A percentile compares a stretch with the other conserved stretches of the same genome.
phyloP scores from a whole-genome alignment of 768 basidiomycete genomes.

The Xerocomellus intermedius region DNA sequence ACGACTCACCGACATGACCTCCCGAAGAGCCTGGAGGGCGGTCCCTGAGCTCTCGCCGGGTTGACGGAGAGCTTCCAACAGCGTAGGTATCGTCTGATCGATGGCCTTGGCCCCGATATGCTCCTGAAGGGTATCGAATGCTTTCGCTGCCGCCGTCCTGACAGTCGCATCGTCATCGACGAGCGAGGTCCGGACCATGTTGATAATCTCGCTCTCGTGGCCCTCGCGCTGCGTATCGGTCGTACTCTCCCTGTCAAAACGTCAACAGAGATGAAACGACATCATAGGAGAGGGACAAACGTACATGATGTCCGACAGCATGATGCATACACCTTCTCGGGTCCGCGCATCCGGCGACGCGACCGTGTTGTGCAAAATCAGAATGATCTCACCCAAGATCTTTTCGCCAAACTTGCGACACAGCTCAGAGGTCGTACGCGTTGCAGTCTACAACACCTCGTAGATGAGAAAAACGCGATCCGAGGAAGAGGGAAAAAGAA shows the following conservation, averaged over 20 bases:
- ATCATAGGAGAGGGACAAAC: constrained; percentile 22
- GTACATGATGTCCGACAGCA: constrained; percentile 86
- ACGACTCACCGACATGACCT: constrained; percentile 83
- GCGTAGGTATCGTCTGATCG: constrained; percentile 93
- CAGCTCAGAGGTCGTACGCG: constrained; percentile 80
- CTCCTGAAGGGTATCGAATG: constrained; percentile 92
- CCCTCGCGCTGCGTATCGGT: constrained; percentile 82
- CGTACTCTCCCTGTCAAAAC: constrained; percentile 66
- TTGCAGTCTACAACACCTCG: constrained; percentile 57
- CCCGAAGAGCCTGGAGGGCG: constrained; percentile 86
- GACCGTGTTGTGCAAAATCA: constrained; percentile 68
- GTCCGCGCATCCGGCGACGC: constrained; percentile 61
- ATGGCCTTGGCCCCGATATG: constrained; percentile 88
- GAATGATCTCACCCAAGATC: constrained; percentile 79
- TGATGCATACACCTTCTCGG: constrained; percentile 82
- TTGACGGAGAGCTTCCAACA: constrained; percentile 89
- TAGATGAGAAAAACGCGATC: neutral
- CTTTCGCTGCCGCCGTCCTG: constrained; percentile 83
- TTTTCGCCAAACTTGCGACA: constrained; percentile 96
- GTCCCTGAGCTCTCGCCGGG: constrained; percentile 95
- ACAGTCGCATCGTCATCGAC: constrained; percentile 88
- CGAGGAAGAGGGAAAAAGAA: neutral
- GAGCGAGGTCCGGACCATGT: constrained; percentile 77
- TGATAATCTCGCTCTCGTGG: constrained; percentile 85
- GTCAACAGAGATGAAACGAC: neutral